Percentiles rank a stretch among this genome's conserved stretches.
phyloP scores from a whole-genome alignment of 2,329 filamentous ascomycete genomes.

The Nothopassalora personata region DNA sequence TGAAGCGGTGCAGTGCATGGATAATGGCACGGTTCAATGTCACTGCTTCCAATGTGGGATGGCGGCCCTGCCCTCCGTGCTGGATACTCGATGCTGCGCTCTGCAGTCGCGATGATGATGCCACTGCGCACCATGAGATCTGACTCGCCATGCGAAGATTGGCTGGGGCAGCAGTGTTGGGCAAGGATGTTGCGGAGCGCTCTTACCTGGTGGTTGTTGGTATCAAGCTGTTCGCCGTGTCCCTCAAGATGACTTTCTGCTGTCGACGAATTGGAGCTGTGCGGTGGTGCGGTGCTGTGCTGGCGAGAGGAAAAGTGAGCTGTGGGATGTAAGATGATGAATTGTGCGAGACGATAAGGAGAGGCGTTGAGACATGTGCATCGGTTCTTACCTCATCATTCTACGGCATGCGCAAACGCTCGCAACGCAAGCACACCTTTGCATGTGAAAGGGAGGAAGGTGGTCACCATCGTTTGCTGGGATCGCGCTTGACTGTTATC shows the following conservation, averaged over 20 bases:
- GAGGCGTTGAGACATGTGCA: constrained; percentile 4
- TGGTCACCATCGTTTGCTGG: no score
- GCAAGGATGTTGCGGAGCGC: background rate
- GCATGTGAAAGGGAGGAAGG: constrained; percentile 3
- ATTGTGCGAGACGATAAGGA: background rate
- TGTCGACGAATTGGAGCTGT: background rate
- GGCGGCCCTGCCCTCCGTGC: background rate
- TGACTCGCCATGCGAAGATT: background rate
- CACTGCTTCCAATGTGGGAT: background rate
- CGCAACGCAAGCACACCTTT: background rate
- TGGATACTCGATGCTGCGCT: background rate
- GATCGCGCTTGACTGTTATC: background rate
- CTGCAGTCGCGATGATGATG: background rate
- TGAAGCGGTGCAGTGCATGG: background rate
- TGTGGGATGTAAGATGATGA: background rate
- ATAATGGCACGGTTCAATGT: background rate
- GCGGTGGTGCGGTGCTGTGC: background rate
- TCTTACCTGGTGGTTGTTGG: background rate
- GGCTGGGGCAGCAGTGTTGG: background rate
- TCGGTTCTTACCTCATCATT: constrained; percentile 7
- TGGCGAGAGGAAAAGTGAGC: background rate
- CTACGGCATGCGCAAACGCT: background rate
- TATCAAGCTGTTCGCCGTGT: background rate
- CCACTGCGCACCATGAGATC: background rate
- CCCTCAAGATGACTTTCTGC: background rate